Evolutionary conservation across 2,329 filamentous ascomycete species (phyloP).

Genomic region (Fusarium hostae): DNA sequence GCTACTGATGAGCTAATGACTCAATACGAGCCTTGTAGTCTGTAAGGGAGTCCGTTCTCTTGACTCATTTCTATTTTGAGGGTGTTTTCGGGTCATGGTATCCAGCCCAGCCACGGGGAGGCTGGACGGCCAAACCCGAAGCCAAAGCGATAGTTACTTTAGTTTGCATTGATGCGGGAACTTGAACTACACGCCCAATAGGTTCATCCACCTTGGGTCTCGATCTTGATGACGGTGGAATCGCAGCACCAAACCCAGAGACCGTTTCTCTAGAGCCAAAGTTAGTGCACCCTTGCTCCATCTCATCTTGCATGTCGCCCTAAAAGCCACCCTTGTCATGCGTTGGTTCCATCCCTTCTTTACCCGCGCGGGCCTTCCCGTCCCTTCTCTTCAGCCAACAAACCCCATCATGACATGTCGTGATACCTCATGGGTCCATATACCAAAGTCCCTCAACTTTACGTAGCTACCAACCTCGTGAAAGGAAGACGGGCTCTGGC

Average conservation of each 20-base stretch:
- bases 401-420: background rate
- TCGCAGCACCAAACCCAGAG: background rate
- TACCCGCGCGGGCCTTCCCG: constrained; percentile 38
- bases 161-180: background rate
- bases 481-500: background rate
- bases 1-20: background rate
- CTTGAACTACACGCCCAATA: background rate
- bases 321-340: constrained; percentile 21
- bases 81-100: background rate
- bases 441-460: background rate
- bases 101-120: background rate
- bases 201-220: background rate
- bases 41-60: background rate
- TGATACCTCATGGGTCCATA: constrained; percentile 5
- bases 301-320: background rate
- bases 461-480: background rate
- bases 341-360: constrained; percentile 30
- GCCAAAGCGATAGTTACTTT: background rate
- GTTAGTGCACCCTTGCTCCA: constrained; percentile 1
- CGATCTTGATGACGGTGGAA: background rate
- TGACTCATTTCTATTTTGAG: background rate
- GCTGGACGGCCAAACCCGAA: background rate
- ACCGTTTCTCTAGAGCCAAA: background rate
- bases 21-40: background rate
- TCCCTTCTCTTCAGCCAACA: constrained; percentile 24